Base-by-base conservation (phyloP, 2,329 filamentous ascomycete genomes). In the Xylariaceae sp. region DNA sequence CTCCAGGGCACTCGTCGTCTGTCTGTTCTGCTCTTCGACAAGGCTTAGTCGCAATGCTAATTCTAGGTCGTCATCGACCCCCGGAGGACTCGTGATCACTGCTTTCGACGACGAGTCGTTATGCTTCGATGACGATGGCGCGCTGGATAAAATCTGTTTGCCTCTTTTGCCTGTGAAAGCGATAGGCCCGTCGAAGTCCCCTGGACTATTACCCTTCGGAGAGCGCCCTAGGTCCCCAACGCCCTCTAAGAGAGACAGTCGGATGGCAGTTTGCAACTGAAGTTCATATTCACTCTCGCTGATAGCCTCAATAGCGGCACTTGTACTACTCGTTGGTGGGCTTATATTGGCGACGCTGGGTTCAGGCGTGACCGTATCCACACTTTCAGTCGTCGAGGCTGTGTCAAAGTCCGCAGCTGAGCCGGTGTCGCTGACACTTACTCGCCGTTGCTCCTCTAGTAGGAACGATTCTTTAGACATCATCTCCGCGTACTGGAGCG, bases 401-500 rank as follows among this genome's bases (percentile, higher is more conserved):
- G 56, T 73, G 41, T 75, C 69, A 49, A 75, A 71, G 34, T 81
- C 78, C 2, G 74, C 76, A 34, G 76, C 68, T 3, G 80, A 82
- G 49, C 78, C 74, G 3, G 73, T 73, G 56, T 79, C 76, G 57
- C 73, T 77, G 46, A 70, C 76, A 58, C 77, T 80, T 32, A 72
- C 71, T 4, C 81, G 77, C 4, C 77, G 77, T 62, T 80, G 76
- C 68, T 84, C 78, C 31, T 86, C 81, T n/a, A 72, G 63, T 39
- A 75, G 68, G 55, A 80, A 83, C 0, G 79, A 71, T 65, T 87
- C 84, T 58, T 83, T 76, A 0, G 84, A 87, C 5, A 87, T 73
- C 75, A 87, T 82, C 65, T 84, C 80, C 0, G 83, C 84, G 62
- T 87, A 87, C 35, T 73, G 76, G 26, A 87, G 59, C 19, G 83